phyloP scores from a whole-genome alignment of 257 asterid genomes.

The Echites panduratus region DNA sequence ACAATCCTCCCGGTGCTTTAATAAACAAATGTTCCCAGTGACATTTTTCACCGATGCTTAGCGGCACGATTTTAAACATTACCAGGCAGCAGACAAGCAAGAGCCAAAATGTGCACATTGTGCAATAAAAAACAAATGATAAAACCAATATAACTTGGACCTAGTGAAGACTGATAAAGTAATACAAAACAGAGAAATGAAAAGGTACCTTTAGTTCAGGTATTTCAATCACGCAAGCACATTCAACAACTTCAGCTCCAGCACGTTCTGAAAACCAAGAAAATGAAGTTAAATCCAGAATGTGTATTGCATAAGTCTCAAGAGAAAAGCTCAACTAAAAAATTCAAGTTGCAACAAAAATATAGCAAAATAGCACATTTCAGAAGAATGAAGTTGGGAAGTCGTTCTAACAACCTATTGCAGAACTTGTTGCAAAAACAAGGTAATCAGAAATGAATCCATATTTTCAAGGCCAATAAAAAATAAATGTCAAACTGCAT shows the following conservation, averaged over 20 bases:
- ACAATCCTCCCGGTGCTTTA: too few species aligned
- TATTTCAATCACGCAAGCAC: conserved; percentile 77
- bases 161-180: too few species aligned
- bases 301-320: background rate
- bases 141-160: background rate
- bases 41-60: too few species aligned
- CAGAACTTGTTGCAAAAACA: background rate
- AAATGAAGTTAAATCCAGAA: conserved; percentile 12
- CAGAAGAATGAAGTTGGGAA: background rate
- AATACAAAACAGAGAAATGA: too few species aligned
- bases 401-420: background rate
- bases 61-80: background rate
- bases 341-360: background rate
- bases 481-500: too few species aligned
- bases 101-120: background rate
- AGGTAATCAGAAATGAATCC: too few species aligned
- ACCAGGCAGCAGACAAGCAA: background rate
- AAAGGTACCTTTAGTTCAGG: conserved; percentile 57
- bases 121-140: background rate
- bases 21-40: too few species aligned
- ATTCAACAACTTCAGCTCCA: conserved; percentile 69
- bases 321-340: too few species aligned
- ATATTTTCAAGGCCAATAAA: too few species aligned
- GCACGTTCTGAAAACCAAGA: conserved; percentile 48
- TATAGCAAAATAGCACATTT: background rate